Evolutionary conservation across 1,284 basidiomycete species (phyloP).

Genomic region (Hemileia vastatrix): DNA sequence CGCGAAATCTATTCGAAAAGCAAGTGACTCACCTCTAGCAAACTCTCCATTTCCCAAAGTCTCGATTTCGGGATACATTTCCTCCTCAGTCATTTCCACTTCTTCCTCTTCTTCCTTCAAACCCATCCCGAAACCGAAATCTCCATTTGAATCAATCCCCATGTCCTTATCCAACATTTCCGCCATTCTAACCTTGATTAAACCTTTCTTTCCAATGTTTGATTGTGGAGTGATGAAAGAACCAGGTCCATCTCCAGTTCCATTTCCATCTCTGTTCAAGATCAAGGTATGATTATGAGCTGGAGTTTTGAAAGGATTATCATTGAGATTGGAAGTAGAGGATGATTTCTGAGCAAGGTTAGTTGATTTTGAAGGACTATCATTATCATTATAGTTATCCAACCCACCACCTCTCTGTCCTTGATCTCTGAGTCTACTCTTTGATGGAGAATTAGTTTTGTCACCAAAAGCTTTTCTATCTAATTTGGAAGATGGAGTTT

Average conservation of each 20-base stretch:
- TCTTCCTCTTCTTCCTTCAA: slow-evolving; percentile 6
- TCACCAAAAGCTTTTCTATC: no score
- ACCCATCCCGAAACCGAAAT: neutral
- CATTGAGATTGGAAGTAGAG: neutral
- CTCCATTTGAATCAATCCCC: slow-evolving; percentile 21
- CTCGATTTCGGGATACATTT: slow-evolving; percentile 37
- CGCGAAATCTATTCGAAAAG: no score
- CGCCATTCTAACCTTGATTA: slow-evolving; percentile 36
- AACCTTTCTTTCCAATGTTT: slow-evolving; percentile 35
- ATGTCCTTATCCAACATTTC: slow-evolving; percentile 33
- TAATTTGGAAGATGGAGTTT: no score
- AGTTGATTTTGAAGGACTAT: neutral
- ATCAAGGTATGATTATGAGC: no score
- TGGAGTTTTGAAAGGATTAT: neutral
- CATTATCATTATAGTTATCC: neutral
- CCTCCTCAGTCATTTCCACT: slow-evolving; percentile 32
- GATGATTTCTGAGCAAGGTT: neutral
- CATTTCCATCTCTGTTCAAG: no score
- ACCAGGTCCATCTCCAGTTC: neutral
- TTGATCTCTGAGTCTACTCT: no score
- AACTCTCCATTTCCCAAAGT: neutral
- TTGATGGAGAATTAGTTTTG: no score
- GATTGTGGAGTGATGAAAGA: slow-evolving; percentile 34
- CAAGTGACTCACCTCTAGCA: neutral
- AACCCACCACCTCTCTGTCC: no score